Conservation (phyloP, 176 grass and related monocot genomes). For the Cenchrus fungigraminus region DNA sequence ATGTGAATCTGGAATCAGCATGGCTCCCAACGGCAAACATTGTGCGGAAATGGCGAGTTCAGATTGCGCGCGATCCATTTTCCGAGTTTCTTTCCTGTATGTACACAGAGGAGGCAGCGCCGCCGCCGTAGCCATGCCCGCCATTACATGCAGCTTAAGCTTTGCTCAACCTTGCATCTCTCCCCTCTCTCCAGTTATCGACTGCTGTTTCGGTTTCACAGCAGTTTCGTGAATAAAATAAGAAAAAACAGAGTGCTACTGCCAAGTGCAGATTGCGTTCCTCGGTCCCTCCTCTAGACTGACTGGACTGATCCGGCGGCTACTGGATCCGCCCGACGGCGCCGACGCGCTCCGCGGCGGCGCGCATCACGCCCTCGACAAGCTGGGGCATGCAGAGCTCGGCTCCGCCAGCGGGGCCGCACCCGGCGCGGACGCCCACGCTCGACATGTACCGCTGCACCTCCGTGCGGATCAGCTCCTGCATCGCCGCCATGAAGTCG, state of each 20-base stretch:
- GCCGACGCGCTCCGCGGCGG: constrained; percentile 44
- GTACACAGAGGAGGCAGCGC: constrained; percentile 7
- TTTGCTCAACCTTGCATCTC: background rate
- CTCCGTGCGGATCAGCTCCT: constrained; percentile 80
- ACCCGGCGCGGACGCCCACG: constrained; percentile 50
- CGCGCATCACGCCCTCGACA: constrained; percentile 53
- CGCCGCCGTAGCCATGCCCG: background rate
- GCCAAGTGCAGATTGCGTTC: background rate
- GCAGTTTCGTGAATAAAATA: background rate
- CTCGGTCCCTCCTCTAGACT: background rate
- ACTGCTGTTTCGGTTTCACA: constrained; percentile 7
- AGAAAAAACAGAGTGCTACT: background rate
- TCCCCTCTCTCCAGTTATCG: background rate
- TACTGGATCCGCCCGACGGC: constrained; percentile 25
- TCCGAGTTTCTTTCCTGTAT: constrained; percentile 29
- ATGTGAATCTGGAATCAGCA: background rate
- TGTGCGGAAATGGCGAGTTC: background rate
- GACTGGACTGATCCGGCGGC: background rate
- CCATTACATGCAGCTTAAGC: background rate
- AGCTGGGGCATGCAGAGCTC: constrained; percentile 45
- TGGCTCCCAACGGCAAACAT: background rate
- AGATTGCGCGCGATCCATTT: background rate
- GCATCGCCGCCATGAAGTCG: constrained; percentile 55
- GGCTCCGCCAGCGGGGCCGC: constrained; percentile 15
- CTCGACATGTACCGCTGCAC: constrained; percentile 78